Percentiles rank a stretch among this genome's conserved stretches.
These are phyloP conservation scores for Penicillium brevicompactum DNA, from an alignment of 2,329 filamentous ascomycete species.

Conservation along the genomic window DNA sequence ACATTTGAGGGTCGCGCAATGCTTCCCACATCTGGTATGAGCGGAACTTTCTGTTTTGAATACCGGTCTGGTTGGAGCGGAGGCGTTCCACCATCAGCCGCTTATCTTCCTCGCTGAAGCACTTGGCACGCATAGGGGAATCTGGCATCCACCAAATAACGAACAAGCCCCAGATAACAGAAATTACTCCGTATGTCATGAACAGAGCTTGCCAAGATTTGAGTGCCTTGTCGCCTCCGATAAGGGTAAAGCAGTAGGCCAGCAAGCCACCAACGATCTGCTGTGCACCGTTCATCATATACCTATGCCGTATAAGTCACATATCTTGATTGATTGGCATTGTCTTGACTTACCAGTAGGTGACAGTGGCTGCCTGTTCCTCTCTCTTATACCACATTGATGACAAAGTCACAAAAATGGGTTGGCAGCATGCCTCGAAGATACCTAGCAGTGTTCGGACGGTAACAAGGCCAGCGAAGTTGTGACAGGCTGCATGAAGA, in stretches of 20 bases:
- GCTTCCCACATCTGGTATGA: conserved; percentile 59
- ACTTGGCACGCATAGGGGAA: conserved; percentile 71
- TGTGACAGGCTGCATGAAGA: conserved; percentile 38
- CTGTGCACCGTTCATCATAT: conserved; percentile 76
- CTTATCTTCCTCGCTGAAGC: conserved; percentile 68
- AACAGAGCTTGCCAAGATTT: conserved; percentile 71
- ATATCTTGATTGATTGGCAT: neutral
- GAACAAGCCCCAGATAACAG: conserved; percentile 66
- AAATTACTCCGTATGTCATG: conserved; percentile 65
- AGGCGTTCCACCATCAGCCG: conserved; percentile 64
- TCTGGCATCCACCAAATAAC: conserved; percentile 68
- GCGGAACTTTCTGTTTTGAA: conserved; percentile 60
- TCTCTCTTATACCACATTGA: conserved; percentile 36
- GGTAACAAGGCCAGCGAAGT: conserved; percentile 52
- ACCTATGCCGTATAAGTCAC: conserved; percentile 37
- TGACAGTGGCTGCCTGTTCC: conserved; percentile 35
- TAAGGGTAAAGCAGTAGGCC: conserved; percentile 58
- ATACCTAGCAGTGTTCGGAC: conserved; percentile 56
- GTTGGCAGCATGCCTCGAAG: conserved; percentile 49
- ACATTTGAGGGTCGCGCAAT: conserved; percentile 66
- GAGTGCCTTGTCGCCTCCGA: conserved; percentile 54
- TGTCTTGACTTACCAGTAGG: conserved; percentile 26
- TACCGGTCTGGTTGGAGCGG: conserved; percentile 62
- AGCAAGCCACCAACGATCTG: conserved; percentile 72
- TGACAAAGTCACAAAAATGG: conserved; percentile 32